phyloP scores from a whole-genome alignment of 768 basidiomycete genomes.

The Naganishia antarctica region DNA sequence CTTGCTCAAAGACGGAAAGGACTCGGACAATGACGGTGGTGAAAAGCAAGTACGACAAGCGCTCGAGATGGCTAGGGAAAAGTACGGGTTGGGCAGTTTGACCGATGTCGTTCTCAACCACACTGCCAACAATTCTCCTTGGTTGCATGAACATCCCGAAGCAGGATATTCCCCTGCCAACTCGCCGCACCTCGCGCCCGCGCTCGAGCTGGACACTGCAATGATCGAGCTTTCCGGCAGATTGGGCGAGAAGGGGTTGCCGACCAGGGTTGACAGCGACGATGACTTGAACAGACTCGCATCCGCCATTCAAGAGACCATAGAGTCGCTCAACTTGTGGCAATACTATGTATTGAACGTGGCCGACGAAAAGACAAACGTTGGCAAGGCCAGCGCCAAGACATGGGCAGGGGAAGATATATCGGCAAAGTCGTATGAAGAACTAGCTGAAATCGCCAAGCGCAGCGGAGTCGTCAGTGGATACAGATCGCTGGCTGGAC shows the following conservation, averaged over 20 bases:
- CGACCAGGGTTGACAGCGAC: slow-evolving; percentile 62
- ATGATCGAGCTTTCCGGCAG: slow-evolving; percentile 73
- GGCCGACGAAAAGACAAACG: slow-evolving; percentile 58
- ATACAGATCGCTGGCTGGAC: slow-evolving; percentile 56
- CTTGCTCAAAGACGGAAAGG: slow-evolving; percentile 55
- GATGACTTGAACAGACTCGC: slow-evolving; percentile 67
- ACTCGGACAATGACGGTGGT: slow-evolving; percentile 55
- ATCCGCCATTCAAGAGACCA: slow-evolving; percentile 58
- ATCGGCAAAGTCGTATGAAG: slow-evolving; percentile 58
- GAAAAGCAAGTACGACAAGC: slow-evolving; percentile 60
- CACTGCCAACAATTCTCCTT: slow-evolving; percentile 87
- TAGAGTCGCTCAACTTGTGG: slow-evolving; percentile 73
- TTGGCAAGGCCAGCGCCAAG: slow-evolving; percentile 53
- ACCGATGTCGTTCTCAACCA: slow-evolving; percentile 98
- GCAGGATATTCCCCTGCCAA: slow-evolving; percentile 88
- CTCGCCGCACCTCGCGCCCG: slow-evolving; percentile 85
- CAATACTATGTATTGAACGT: slow-evolving; percentile 89
- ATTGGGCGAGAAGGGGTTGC: slow-evolving; percentile 64
- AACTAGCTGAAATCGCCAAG: slow-evolving; percentile 63
- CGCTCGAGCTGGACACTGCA: slow-evolving; percentile 82
- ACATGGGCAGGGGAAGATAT: slow-evolving; percentile 64
- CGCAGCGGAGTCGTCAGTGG: slow-evolving; percentile 58
- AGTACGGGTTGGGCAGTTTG: slow-evolving; percentile 80
- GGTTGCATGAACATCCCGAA: slow-evolving; percentile 91
- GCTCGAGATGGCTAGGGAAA: slow-evolving; percentile 66